Percentiles rank a stretch among this genome's conserved stretches.
phyloP scores from a whole-genome alignment of 495 filamentous ascomycete genomes.

The Penicillium verhagenii region DNA sequence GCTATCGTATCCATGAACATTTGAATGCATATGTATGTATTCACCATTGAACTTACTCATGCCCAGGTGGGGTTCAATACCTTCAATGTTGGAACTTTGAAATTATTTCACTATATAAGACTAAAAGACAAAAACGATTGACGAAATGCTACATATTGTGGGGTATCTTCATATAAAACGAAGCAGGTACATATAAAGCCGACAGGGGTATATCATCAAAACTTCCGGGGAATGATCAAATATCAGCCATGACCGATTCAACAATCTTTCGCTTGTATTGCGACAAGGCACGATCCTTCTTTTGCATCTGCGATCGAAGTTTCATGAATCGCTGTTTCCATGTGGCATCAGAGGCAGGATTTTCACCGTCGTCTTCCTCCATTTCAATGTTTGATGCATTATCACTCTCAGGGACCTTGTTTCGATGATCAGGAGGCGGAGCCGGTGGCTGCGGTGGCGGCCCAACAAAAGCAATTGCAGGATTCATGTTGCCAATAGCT shows the following conservation, averaged over 20 bases:
- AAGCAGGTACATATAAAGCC: background rate
- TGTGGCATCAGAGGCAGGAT: slow-evolving; percentile 28
- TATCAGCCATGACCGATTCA: slow-evolving; percentile 56
- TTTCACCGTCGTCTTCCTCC: slow-evolving; percentile 35
- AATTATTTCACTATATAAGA: too few species aligned
- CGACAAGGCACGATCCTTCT: slow-evolving; percentile 49
- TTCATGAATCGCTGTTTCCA: slow-evolving; percentile 49
- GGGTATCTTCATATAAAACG: slow-evolving; percentile 7
- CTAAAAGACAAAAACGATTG: too few species aligned
- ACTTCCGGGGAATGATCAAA: slow-evolving; percentile 19
- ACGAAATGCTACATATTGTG: background rate
- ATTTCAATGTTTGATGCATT: slow-evolving; percentile 27
- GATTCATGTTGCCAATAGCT: slow-evolving; percentile 25
- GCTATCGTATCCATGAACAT: too few species aligned
- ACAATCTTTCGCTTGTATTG: slow-evolving; percentile 54
- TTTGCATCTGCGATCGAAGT: slow-evolving; percentile 49
- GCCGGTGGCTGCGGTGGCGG: background rate
- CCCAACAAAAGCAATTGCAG: slow-evolving; percentile 10
- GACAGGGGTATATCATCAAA: slow-evolving; percentile 3
- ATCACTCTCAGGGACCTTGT: slow-evolving; percentile 20
- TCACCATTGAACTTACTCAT: too few species aligned
- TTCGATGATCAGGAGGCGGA: slow-evolving; percentile 11
- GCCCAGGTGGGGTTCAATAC: too few species aligned
- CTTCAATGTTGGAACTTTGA: too few species aligned
- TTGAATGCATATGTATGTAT: too few species aligned